Conservation (phyloP, 495 filamentous ascomycete species). For the Podospora australis region DNA sequence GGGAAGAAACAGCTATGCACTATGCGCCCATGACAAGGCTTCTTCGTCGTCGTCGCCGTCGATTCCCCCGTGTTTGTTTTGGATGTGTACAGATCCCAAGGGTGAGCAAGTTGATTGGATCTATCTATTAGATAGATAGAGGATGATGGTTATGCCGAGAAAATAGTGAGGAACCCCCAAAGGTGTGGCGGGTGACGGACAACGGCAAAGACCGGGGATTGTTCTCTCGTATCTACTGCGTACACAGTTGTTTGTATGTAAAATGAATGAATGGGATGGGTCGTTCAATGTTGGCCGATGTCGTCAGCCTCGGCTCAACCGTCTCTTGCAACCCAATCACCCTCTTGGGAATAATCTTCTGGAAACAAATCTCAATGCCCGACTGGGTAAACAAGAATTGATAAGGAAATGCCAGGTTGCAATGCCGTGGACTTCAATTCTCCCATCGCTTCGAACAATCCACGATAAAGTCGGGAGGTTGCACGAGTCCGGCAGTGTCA, state of each 20-base stretch:
- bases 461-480: neutral
- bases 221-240: no score
- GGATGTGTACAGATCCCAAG: neutral
- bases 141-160: conserved; percentile 10
- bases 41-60: neutral
- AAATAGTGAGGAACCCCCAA: conserved; percentile 7
- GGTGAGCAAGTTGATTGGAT: neutral
- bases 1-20: neutral
- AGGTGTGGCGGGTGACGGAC: conserved; percentile 1
- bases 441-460: conserved; percentile 3
- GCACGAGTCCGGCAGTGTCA: conserved; percentile 6
- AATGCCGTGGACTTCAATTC: conserved; percentile 6
- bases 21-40: conserved; percentile 8
- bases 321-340: conserved; percentile 18
- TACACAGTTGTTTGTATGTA: no score
- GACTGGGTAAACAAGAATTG: neutral
- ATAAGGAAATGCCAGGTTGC: conserved; percentile 12
- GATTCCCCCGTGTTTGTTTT: no score
- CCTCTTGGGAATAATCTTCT: no score
- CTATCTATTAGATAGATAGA: no score
- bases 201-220: conserved; percentile 10
- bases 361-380: no score
- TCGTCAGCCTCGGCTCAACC: conserved; percentile 23
- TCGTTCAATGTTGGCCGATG: conserved; percentile 9
- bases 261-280: conserved; percentile 1